Conservation (phyloP, 2,329 filamentous ascomycete species). For the Neonectria neomacrospora region DNA sequence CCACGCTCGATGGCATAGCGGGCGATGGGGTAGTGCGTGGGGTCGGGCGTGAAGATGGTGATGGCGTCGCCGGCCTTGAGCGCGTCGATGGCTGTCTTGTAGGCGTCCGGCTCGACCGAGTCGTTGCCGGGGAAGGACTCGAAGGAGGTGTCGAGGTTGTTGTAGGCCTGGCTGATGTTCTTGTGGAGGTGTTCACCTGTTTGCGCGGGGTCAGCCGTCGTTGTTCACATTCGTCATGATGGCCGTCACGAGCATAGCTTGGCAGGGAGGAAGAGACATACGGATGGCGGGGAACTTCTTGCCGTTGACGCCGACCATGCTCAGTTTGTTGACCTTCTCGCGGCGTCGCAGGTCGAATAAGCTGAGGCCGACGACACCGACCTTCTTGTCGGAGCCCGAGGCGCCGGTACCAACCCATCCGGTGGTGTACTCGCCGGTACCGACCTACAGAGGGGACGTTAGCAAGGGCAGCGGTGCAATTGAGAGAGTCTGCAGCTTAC, state of each 20-base stretch:
- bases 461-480: conserved; percentile 4
- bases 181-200: conserved; percentile 83
- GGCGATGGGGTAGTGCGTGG: conserved; percentile 91
- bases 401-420: conserved; percentile 88
- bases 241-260: neutral
- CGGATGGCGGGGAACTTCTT: conserved; percentile 92
- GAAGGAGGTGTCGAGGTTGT: conserved; percentile 87
- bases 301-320: conserved; percentile 91
- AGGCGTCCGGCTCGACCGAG: conserved; percentile 79
- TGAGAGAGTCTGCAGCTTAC: conserved; percentile 52
- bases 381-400: conserved; percentile 93
- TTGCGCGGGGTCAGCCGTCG: conserved; percentile 22
- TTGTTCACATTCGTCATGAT: neutral
- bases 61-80: conserved; percentile 86
- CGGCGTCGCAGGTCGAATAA: conserved; percentile 88
- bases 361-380: conserved; percentile 90
- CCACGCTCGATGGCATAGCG: conserved; percentile 89
- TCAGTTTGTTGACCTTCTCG: conserved; percentile 86
- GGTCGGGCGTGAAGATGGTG: conserved; percentile 95
- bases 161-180: conserved; percentile 91
- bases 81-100: conserved; percentile 88
- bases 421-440: conserved; percentile 96
- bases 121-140: conserved; percentile 83
- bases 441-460: conserved; percentile 65
- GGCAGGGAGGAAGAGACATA: conserved; percentile 54